Conservation (phyloP, 768 basidiomycete genomes). For the Pleurotus ostreatus region DNA sequence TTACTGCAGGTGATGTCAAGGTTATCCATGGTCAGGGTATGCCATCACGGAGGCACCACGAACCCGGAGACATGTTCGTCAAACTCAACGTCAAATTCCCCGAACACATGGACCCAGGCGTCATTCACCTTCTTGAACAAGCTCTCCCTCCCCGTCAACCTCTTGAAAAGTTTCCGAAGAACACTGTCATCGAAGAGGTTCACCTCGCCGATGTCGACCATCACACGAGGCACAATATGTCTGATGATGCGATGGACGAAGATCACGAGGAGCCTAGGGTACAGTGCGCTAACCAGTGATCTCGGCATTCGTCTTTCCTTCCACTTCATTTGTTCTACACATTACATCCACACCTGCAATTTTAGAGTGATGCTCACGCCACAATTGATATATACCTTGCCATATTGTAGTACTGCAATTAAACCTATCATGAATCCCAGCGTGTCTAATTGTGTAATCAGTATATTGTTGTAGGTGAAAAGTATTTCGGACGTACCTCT, state of each 20-base stretch:
- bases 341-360: not conserved
- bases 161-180: constrained; percentile 64
- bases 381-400: constrained; percentile 3
- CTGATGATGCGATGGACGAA: constrained; percentile 86
- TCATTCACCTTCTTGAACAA: constrained; percentile 71
- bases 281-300: constrained; percentile 89
- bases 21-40: constrained; percentile 94
- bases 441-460: constrained; percentile 10
- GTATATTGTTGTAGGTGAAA: not conserved
- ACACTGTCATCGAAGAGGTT: constrained; percentile 76
- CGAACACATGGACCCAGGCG: constrained; percentile 62
- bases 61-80: constrained; percentile 90
- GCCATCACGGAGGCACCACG: constrained; percentile 98
- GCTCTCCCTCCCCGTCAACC: constrained; percentile 80
- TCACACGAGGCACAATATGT: constrained; percentile 42
- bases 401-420: constrained; percentile 2
- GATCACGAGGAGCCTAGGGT: constrained; percentile 90
- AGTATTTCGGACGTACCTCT: constrained; percentile 42
- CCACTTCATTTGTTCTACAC: constrained; percentile 4
- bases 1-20: constrained; percentile 71
- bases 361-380: constrained; percentile 20
- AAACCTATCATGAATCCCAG: constrained; percentile 9
- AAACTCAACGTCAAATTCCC: constrained; percentile 89
- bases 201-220: constrained; percentile 76
- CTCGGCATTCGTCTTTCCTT: constrained; percentile 15